Base-by-base conservation (phyloP, 1,284 basidiomycete species). In the Hypsizygus ulmarius region DNA sequence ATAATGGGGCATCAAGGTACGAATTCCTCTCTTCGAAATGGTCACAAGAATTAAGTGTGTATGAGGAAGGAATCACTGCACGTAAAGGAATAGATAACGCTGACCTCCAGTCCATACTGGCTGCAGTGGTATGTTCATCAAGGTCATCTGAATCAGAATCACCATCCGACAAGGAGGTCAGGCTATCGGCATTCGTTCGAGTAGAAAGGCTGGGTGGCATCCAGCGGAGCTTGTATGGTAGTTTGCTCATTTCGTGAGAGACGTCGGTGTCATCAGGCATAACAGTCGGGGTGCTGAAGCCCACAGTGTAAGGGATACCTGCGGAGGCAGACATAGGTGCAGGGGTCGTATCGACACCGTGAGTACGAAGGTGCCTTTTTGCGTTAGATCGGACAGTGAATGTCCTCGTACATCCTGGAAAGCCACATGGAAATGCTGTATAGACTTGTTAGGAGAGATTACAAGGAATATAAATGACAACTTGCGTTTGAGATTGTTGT, bases 331-430 rank as follows among this genome's bases (percentile, higher is more conserved):
- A 35, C 9, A 36, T 33, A 7, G 49, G 49, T 14, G 54, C 29
- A n/a, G 51, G 29, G 15, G 45, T 18, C 9, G 66, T 67, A 51
- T 65, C 58, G 42, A 77, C 62, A 3, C 79, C 78, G 39, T 81
- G 79, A 1, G 74, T 79, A 25, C 77, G 73, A 14, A 80, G 65
- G 51, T 84, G 82, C 18, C 82, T 72, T 48, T 77, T 80, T 12
- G 80, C 75, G 50, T 84, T 84, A 1, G 82, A 84, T 16, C 74
- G 71, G 2, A 84, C 82, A 10, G 79, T 74, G 58, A 84, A 84
- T 0, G 67, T 68, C 45, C 78, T 74, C 15, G 68, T 64, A 53
- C 82, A 84, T 11, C 68, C 67, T 8, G 69, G 62, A 9, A 73
- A 68, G 0, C 61, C 63, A 54, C 82, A 85, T 43, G 71, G 68